Base-by-base conservation (phyloP, 2,329 filamentous ascomycete genomes). In the Epichloe typhina region DNA sequence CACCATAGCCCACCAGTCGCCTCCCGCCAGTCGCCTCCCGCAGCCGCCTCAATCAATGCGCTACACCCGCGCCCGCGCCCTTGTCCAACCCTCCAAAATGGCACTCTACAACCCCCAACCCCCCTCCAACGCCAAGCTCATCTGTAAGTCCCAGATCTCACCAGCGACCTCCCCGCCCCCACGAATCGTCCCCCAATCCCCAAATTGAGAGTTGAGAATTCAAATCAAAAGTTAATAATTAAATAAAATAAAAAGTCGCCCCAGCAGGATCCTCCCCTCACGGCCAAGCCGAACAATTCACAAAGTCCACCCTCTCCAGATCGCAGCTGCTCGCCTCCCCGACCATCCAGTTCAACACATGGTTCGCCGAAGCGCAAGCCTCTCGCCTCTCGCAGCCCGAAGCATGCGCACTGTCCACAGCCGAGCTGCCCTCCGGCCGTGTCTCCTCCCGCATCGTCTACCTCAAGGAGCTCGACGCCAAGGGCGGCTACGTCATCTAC, bases 381-480 rank as follows among this genome's bases (percentile, higher is more conserved):
- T 62, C 71, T 9, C 63, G 71, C 26, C 77, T 89, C 45, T 72
- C 81, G 44, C 86, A 94, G 58, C 90, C 91, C 1, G 93, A 98
- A 68, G 87, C 93, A 1, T 89, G 88, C 61, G 89, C 84, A 2
- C 75, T 98, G 1, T 85, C 89, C 3, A 98, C 93, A 0, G 89
- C 90, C 0, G 73, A 76, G 23, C 76, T 97, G 4, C 91, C 91
- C 2, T 86, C 82, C 0, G 93, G 93, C 54, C 83, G 86, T 45
- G 86, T 97, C 19, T 88, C 82, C 45, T 83, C 87, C 3, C 87
- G 93, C 53, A 77, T 88, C 58, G 88, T 98, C 38, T 98, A 97
- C 69, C 77, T 98, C 57, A 98, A 98, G 70, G 93, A 97, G 72
- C 80, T 97, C 23, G 90, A 97, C 66, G 68, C 73, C 50, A 60